Conservation (phyloP, 148 eudicot species). For the Silene conica region DNA sequence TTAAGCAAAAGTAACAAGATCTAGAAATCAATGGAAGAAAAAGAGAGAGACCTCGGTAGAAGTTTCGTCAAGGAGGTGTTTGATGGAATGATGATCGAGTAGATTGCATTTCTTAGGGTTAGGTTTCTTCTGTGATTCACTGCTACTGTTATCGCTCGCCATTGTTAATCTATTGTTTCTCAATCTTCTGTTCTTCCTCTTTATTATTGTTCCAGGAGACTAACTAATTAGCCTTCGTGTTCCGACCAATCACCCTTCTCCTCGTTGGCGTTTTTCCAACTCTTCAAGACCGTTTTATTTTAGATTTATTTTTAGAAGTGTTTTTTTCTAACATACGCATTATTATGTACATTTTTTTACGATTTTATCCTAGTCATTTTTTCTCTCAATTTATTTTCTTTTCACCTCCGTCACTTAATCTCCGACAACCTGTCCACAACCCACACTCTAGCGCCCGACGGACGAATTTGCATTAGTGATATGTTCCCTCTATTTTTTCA, state of each 20-base stretch:
- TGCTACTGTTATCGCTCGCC: constrained; percentile 16
- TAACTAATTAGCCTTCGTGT: not conserved
- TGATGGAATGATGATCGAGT: constrained; percentile 74
- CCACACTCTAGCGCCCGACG: too few species aligned
- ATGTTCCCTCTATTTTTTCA: too few species aligned
- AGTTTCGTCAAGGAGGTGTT: constrained; percentile 72
- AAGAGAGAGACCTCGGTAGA: constrained; percentile 49
- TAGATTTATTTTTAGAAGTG: too few species aligned
- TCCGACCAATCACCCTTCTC: not conserved
- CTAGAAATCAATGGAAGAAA: not conserved
- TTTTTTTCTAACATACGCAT: too few species aligned
- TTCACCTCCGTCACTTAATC: too few species aligned
- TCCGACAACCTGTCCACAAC: too few species aligned
- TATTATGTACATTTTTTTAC: too few species aligned
- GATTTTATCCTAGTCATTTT: too few species aligned
- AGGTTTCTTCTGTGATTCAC: constrained; percentile 21
- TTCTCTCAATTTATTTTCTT: too few species aligned
- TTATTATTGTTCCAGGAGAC: not conserved
- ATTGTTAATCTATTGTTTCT: constrained; percentile 20
- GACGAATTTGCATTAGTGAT: too few species aligned
- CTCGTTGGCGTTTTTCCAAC: not conserved
- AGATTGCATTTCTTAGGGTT: constrained; percentile 68
- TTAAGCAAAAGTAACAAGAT: not conserved
- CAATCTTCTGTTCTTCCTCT: not conserved
- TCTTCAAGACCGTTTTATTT: too few species aligned